Conservation (phyloP, 1,139 yeast genomes). For the Yamadazyma sp. region DNA sequence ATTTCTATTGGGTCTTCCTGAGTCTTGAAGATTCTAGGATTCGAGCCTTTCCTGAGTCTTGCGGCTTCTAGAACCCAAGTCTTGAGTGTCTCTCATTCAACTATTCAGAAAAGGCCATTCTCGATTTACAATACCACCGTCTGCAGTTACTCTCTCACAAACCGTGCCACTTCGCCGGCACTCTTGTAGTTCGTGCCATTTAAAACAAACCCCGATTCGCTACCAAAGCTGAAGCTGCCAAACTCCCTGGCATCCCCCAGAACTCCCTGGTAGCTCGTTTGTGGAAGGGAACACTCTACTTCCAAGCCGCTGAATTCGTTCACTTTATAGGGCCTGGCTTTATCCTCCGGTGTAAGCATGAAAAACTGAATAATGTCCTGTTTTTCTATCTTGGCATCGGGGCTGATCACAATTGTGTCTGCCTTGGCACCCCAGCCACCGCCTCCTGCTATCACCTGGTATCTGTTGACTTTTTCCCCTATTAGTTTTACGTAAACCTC, state of each 20-base stretch:
- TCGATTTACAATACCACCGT: too few relatives aligned
- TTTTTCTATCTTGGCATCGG: constrained; percentile 44
- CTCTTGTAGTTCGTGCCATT: constrained; percentile 43
- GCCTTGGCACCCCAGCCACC: constrained; percentile 71
- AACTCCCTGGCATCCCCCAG: constrained; percentile 14
- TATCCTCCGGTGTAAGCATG: constrained; percentile 44
- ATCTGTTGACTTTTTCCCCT: constrained; percentile 21
- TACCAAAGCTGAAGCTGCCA: constrained; percentile 44
- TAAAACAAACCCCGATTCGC: constrained; percentile 44
- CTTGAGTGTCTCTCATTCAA: too few relatives aligned
- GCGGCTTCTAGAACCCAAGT: too few relatives aligned
- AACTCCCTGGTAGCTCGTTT: constrained; percentile 21
- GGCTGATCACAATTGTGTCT: constrained; percentile 57
- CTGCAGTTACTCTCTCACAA: too few relatives aligned
- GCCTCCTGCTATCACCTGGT: constrained; percentile 62
- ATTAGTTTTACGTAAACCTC: constrained; percentile 44
- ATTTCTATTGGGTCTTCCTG: too few relatives aligned
- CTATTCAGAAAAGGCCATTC: too few relatives aligned
- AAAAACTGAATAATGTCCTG: constrained; percentile 52
- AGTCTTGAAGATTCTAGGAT: too few relatives aligned
- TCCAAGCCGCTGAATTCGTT: constrained; percentile 12
- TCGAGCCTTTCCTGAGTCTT: too few relatives aligned
- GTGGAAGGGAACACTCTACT: constrained; percentile 36
- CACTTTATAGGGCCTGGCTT: constrained; percentile 13
- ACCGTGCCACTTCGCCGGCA: constrained; percentile 35